Base-by-base conservation (phyloP, 352 stramenopile genomes). In the Globisporangium uncinulatum region DNA sequence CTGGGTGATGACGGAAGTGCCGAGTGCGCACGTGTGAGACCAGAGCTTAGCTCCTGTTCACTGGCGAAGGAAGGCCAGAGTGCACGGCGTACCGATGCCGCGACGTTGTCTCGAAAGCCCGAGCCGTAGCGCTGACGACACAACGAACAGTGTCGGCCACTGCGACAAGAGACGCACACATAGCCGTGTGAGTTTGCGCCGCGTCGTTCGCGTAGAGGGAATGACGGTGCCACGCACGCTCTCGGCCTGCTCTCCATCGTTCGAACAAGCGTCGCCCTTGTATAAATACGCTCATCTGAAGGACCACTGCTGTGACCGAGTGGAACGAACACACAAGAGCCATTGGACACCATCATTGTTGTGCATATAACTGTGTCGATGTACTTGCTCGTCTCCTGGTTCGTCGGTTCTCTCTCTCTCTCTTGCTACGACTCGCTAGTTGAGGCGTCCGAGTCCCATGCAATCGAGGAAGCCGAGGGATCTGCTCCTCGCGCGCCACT, bases 51-150 rank as follows among this genome's bases (percentile, higher is more conserved):
- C 24, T 29, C 24, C 24, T 29, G 24, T 29, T 29, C 24, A 29
- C 24, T 29, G 24, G 24, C 24, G 24, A 29, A 29, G 20, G 36
- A 56, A 48, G 6, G 51, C 7, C 17, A 51, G n/a, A 34, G 19
- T 24, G n/a, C 29, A 36, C 1, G 4, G 67, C 69, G 13, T 46
- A 86, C 76, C 49, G 61, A 70, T 3, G 71, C 66, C n/a, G 71
- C 57, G 10, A 86, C 69, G 52, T 83, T 76, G 48, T 80, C 73
- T 37, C 69, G 69, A 10, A 83, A 59, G 4, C 73, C 76, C 3
- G 76, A 82, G 11, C 63, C 56, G 51, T 79, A 86, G 32, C 57
- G 57, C 36, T 82, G 73, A 31, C 73, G 71, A 47, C 76, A 86
- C 15, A 86, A 53, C 17, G 73, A 64, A 52, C 76, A 86, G 19